phyloP scores from a whole-genome alignment of 1,284 basidiomycete genomes.

The Pascua sp. region DNA sequence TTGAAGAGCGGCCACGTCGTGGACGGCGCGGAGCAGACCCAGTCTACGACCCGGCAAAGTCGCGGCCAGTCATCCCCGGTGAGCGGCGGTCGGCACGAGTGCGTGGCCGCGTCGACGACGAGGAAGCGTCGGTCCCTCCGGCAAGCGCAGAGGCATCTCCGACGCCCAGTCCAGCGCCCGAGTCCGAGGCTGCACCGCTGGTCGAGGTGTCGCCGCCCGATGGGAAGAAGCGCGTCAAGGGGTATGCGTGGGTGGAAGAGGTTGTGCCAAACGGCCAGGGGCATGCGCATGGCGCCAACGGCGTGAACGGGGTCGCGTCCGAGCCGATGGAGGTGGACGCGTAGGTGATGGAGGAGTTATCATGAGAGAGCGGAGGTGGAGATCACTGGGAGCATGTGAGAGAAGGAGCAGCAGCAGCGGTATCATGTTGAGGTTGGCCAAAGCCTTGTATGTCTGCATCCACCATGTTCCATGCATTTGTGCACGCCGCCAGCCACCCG shows the following conservation, averaged over 20 bases:
- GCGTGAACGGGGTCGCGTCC: conserved; percentile 1
- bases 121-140: conserved; percentile 2
- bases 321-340: conserved; percentile 9
- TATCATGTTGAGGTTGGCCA: too few species aligned
- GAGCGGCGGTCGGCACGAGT: conserved; percentile 36
- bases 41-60: conserved; percentile 12
- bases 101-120: conserved; percentile 5
- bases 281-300: background rate
- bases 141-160: background rate
- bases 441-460: too few species aligned
- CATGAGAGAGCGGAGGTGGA: too few species aligned
- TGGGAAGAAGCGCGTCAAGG: conserved; percentile 14
- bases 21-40: conserved; percentile 2
- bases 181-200: background rate
- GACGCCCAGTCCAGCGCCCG: conserved; percentile 1
- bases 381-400: too few species aligned
- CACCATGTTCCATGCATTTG: conserved; percentile 1
- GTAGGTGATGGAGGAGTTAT: background rate
- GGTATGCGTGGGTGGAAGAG: conserved; percentile 22
- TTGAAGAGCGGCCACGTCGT: conserved; percentile 6
- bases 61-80: conserved; percentile 33
- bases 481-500: too few species aligned
- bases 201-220: conserved; percentile 9
- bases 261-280: background rate
- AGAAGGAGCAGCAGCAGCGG: too few species aligned